phyloP scores from a whole-genome alignment of 2,329 filamentous ascomycete species.

The Phaeosphaeria sp. region DNA sequence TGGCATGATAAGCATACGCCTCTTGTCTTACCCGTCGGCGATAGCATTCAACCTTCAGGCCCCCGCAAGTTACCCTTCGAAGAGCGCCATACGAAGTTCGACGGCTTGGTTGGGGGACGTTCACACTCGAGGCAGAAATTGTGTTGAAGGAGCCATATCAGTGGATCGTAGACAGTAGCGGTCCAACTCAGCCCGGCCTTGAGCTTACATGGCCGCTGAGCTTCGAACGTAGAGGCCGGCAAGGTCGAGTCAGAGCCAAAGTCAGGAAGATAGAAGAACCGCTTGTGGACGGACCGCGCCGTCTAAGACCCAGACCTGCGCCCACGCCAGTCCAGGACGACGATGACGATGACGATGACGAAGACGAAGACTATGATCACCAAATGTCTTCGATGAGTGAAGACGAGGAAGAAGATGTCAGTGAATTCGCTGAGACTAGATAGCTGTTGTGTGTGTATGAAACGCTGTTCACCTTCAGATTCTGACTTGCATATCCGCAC shows the following conservation, averaged over 20 bases:
- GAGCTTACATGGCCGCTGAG: slow-evolving; percentile 53
- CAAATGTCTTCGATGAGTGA: slow-evolving; percentile 14
- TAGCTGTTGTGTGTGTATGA: neutral
- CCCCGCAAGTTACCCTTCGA: slow-evolving; percentile 41
- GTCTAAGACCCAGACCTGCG: neutral
- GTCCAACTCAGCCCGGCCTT: slow-evolving; percentile 41
- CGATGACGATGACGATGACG: slow-evolving; percentile 18
- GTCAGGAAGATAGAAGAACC: slow-evolving; percentile 39
- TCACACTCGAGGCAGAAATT: slow-evolving; percentile 49
- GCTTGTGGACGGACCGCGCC: slow-evolving; percentile 20
- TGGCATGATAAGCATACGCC: neutral
- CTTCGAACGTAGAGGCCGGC: slow-evolving; percentile 51
- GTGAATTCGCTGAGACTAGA: slow-evolving; percentile 23
- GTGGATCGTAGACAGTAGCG: slow-evolving; percentile 52
- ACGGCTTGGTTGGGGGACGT: slow-evolving; percentile 53
- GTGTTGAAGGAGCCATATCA: slow-evolving; percentile 53
- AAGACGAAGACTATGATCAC: slow-evolving; percentile 29
- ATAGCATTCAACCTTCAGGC: slow-evolving; percentile 54
- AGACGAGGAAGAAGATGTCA: slow-evolving; percentile 19
- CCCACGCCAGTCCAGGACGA: slow-evolving; percentile 2
- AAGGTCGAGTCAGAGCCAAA: slow-evolving; percentile 50
- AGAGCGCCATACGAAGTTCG: slow-evolving; percentile 50
- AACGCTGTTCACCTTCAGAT: neutral
- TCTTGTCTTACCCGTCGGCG: neutral
- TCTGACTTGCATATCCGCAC: neutral